Conservation (phyloP, 306 rosid species). For the Hippophae tibetana region DNA sequence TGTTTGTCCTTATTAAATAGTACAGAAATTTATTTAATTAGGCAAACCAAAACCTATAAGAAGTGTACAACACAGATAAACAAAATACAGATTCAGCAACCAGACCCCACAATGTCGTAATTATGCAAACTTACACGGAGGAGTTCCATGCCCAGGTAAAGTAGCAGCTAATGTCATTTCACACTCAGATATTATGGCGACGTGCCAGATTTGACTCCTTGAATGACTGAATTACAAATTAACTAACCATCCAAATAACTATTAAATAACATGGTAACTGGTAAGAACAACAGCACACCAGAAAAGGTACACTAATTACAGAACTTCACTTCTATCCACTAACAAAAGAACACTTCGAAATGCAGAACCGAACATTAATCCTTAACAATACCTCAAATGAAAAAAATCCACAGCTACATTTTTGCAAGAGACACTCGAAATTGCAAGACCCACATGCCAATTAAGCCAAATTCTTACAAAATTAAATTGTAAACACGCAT, state of each 20-base stretch:
- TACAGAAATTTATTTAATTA: too few species aligned
- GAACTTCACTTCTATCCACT: slow-evolving; percentile 7
- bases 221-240: slow-evolving; percentile 18
- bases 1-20: too few species aligned
- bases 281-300: neutral
- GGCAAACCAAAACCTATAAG: slow-evolving; percentile 7
- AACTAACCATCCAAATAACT: slow-evolving; percentile 21
- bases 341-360: slow-evolving; percentile 9
- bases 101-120: slow-evolving; percentile 15
- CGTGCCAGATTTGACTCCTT: slow-evolving; percentile 35
- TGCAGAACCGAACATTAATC: slow-evolving; percentile 3
- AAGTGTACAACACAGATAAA: slow-evolving; percentile 14
- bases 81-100: slow-evolving; percentile 12
- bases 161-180: slow-evolving; percentile 24
- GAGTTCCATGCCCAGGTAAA: slow-evolving; percentile 10
- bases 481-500: slow-evolving; percentile 10
- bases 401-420: slow-evolving; percentile 20
- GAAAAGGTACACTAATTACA: slow-evolving; percentile 22
- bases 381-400: neutral
- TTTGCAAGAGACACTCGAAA: slow-evolving; percentile 15
- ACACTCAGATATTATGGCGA: slow-evolving; percentile 29
- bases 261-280: slow-evolving; percentile 8
- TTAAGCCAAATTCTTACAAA: slow-evolving; percentile 17
- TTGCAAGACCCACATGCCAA: slow-evolving; percentile 13
- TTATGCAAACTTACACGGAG: slow-evolving; percentile 20